phyloP scores from a whole-genome alignment of 176 grass and related monocot genomes.

The Areca catechu region DNA sequence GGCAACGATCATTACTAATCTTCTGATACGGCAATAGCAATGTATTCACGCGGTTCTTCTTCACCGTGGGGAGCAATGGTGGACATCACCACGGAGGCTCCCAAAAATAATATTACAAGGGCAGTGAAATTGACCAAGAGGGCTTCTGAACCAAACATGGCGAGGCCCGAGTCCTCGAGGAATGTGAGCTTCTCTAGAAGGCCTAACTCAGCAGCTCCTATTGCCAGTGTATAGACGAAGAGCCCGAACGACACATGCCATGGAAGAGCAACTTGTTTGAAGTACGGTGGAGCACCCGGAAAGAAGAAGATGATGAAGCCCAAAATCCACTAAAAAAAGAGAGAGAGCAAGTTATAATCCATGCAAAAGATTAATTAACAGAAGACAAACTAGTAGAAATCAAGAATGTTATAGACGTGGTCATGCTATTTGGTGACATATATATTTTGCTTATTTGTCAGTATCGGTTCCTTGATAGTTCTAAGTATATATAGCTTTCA shows the following conservation, averaged over 20 bases:
- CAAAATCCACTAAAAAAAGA: constrained; percentile 41
- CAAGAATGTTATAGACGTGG: too few species aligned
- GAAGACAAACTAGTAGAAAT: too few species aligned
- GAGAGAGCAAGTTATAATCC: not conserved
- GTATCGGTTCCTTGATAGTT: too few species aligned
- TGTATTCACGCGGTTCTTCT: too few species aligned
- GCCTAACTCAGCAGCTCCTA: constrained; percentile 45
- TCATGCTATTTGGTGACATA: too few species aligned
- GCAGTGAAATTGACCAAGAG: constrained; percentile 69
- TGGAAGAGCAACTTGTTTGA: constrained; percentile 22
- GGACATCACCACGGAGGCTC: constrained; percentile 46
- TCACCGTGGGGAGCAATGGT: constrained; percentile 16
- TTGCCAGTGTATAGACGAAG: constrained; percentile 48
- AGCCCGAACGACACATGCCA: constrained; percentile 62
- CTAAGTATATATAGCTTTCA: too few species aligned
- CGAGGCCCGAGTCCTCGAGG: constrained; percentile 20
- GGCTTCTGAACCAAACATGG: constrained; percentile 45
- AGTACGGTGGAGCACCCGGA: constrained; percentile 24
- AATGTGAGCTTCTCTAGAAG: constrained; percentile 94
- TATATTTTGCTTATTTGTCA: too few species aligned
- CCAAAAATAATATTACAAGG: constrained; percentile 51
- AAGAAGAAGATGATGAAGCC: constrained; percentile 70
- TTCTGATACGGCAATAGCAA: too few species aligned
- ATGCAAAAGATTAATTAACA: too few species aligned
- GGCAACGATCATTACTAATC: too few species aligned